These are phyloP conservation scores for Citrus trifoliata DNA, from an alignment of 345 rosid genomes.

Conservation along the genomic window DNA sequence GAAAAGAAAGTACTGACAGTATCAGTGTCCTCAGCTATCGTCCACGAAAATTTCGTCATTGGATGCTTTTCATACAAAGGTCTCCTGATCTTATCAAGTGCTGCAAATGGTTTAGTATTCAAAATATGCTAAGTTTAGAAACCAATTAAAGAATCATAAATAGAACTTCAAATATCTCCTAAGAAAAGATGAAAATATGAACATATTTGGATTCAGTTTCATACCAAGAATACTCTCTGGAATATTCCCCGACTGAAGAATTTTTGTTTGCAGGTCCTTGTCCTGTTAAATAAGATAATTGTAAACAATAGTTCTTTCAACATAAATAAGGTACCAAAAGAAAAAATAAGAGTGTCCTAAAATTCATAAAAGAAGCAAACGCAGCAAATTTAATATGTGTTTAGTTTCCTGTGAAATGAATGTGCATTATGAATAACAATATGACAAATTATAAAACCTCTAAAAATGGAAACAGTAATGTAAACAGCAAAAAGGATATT, in stretches of 20 bases:
- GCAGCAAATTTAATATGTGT: not conserved
- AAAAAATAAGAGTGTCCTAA: not conserved
- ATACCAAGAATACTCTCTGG: constrained; percentile 74
- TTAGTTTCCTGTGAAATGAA: not conserved
- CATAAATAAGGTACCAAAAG: not conserved
- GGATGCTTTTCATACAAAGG: constrained; percentile 96
- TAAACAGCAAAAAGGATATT: constrained; percentile 10
- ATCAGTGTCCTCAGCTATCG: constrained; percentile 77
- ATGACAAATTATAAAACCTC: not conserved
- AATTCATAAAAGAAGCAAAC: not conserved
- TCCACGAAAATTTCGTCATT: constrained; percentile 91
- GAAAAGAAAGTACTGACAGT: constrained; percentile 49
- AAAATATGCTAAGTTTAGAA: not conserved
- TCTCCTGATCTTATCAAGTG: constrained; percentile 77
- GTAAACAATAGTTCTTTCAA: not conserved
- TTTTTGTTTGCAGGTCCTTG: constrained; percentile 51
- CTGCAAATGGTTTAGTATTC: constrained; percentile 43
- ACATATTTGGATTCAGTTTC: constrained; percentile 10
- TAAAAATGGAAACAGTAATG: constrained; percentile 13
- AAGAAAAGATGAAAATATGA: constrained; percentile 1
- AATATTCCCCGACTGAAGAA: constrained; percentile 63
- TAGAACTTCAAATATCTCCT: constrained; percentile 5
- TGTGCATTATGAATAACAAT: not conserved
- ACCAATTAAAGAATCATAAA: constrained; percentile 15
- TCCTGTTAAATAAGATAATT: constrained; percentile 39